Base-by-base conservation (phyloP, 2,329 filamentous ascomycete species). In the Venturia effusa region DNA sequence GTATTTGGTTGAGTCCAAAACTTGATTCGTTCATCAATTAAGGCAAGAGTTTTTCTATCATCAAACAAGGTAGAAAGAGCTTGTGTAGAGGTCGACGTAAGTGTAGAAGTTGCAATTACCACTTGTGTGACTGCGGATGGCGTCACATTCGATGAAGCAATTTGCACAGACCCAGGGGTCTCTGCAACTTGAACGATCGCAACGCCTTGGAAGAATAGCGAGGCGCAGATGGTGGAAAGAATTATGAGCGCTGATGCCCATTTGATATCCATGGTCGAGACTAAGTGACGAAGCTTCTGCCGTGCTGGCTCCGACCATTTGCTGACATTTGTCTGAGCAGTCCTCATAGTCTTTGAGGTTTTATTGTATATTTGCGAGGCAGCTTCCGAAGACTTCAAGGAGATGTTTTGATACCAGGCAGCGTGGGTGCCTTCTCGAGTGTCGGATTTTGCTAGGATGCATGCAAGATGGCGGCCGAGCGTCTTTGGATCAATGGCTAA, bases 401-500 rank as follows among this genome's bases (percentile, higher is more conserved):
- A 32, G 11, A 57, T 10, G 22, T 32, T 34, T 34, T n/a, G 51
- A 22, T 34, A 57, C 51, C 51, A 34, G 3, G 30, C 19, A 19
- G 8, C 22, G 4, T 34, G 51, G n/a, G 51, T 30, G 19, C 30
- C 27, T 32, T 34, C 27, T 34, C 51, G 51, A 57, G 30, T 15
- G 51, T 57, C 51, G 15, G 7, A 32, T 39, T 43, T 55, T 34
- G 51, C 15, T 32, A 57, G 17, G 19, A 64, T 61, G 24, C 62
- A 51, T 17, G 62, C 57, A 15, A 64, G 34, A 27, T 64, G 62
- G 27, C 55, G 34, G 43, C 34, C 43, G 10, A 64, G 59, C 2
- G 48, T 40, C 17, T 57, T 22, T 27, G 63, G 63, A 22, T 63
- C 40, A n/a, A 62, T 64, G n/a, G 22, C 34, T 22, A 62, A 43